A percentile compares a stretch with the other conserved stretches of the same genome.
Conservation (phyloP, 129 eudicot genomes). For the Kitagawia praeruptora region DNA sequence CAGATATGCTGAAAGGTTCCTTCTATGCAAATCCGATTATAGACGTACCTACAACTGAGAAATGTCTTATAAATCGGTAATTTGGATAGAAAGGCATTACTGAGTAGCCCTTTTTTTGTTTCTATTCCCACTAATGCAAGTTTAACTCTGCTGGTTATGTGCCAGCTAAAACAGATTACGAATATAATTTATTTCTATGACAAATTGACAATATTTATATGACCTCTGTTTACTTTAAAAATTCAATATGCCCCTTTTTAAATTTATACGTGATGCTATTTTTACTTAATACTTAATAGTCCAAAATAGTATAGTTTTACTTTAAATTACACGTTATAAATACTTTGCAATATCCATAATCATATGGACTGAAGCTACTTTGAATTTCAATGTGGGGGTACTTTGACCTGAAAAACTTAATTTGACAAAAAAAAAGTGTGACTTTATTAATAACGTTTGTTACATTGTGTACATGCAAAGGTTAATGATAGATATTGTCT, state of each 20-base stretch:
- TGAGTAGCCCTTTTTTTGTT: neutral
- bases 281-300: neutral
- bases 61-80: slow-evolving; percentile 53
- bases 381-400: neutral
- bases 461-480: neutral
- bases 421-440: neutral
- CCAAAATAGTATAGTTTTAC: neutral
- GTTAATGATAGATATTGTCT: slow-evolving; percentile 1
- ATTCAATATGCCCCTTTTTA: neutral
- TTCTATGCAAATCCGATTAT: slow-evolving; percentile 87
- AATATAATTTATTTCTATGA: too few relatives aligned
- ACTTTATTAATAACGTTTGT: neutral
- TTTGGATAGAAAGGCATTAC: neutral
- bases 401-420: neutral
- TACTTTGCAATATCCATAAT: neutral
- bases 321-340: neutral
- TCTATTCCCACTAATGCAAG: neutral
- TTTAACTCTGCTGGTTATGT: neutral
- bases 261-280: neutral
- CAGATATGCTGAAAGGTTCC: slow-evolving; percentile 90
- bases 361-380: neutral
- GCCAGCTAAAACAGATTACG: neutral
- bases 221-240: neutral
- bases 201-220: neutral
- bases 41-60: slow-evolving; percentile 64